phyloP scores from a whole-genome alignment of 2,329 filamentous ascomycete species.

The Curvularia spicifera region DNA sequence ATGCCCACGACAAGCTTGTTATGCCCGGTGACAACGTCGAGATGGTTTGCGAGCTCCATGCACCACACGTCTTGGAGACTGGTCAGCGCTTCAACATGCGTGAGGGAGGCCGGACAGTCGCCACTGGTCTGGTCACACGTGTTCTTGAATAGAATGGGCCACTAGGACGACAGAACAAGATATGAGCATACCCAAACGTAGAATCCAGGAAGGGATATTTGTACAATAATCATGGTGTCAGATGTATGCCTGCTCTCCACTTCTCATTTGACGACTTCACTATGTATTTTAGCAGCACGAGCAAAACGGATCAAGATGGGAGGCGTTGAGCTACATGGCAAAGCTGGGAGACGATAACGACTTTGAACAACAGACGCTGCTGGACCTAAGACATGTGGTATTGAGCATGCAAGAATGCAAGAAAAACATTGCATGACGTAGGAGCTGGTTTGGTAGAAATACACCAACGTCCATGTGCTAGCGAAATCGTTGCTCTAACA shows the following conservation, averaged over 20 bases:
- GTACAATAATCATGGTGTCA: constrained; percentile 31
- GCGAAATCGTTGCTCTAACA: not conserved
- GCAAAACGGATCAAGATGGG: constrained; percentile 30
- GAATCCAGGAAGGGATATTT: constrained; percentile 22
- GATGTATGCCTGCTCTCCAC: constrained; percentile 34
- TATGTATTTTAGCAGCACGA: constrained; percentile 37
- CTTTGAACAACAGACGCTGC: constrained; percentile 1
- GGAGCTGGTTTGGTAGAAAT: not conserved
- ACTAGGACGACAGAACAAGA: not conserved
- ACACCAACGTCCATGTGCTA: not conserved
- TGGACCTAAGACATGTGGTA: not conserved
- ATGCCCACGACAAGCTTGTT: constrained; percentile 77
- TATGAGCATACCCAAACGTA: constrained; percentile 16
- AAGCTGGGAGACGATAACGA: constrained; percentile 31
- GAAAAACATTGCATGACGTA: not conserved
- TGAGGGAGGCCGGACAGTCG: constrained; percentile 78
- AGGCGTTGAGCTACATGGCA: constrained; percentile 28
- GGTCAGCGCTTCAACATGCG: constrained; percentile 98
- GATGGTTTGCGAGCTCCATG: constrained; percentile 87
- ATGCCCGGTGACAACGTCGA: constrained; percentile 99
- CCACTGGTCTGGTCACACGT: constrained; percentile 50
- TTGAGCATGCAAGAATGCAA: not conserved
- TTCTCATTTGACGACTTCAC: constrained; percentile 30
- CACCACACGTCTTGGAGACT: constrained; percentile 84
- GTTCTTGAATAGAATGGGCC: constrained; percentile 41